Conservation (phyloP, 345 rosid genomes). For the Eucalyptus sideroxylon region DNA sequence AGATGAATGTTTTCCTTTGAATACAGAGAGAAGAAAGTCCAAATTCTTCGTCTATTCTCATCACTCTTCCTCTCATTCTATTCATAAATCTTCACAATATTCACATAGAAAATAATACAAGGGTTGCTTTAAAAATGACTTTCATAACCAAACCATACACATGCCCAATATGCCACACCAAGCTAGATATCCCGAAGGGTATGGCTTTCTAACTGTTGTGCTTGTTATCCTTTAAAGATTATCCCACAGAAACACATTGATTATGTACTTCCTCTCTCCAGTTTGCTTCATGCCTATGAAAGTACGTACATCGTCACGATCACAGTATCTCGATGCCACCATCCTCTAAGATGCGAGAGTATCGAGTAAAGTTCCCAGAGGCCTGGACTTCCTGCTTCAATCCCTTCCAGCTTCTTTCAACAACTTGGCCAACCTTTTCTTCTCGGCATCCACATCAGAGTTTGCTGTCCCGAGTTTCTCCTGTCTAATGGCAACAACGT, state of each 20-base stretch:
- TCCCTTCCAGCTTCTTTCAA: constrained; percentile 24
- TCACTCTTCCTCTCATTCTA: too few relatives aligned
- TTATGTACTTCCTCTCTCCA: background rate
- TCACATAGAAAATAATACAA: background rate
- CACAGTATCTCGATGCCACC: background rate
- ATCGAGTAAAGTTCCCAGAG: constrained; percentile 2
- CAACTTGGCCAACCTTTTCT: constrained; percentile 17
- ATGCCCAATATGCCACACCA: background rate
- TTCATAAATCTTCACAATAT: background rate
- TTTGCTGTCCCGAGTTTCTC: constrained; percentile 26
- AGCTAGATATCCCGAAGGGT: background rate
- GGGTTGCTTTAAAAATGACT: background rate
- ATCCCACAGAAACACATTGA: background rate
- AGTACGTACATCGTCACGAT: background rate
- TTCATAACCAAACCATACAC: background rate
- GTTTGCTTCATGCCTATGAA: background rate
- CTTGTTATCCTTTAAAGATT: background rate
- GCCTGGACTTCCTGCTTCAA: constrained; percentile 2
- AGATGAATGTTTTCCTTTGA: too few relatives aligned
- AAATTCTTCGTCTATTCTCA: too few relatives aligned
- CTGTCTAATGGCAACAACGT: constrained; percentile 13
- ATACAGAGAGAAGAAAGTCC: too few relatives aligned
- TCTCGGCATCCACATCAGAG: constrained; percentile 27
- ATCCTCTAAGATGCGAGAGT: background rate
- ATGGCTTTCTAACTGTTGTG: background rate